Percentiles rank a stretch among this genome's conserved stretches.
phyloP scores from a whole-genome alignment of 169 alveolate species.

The Eimeria zaria region DNA sequence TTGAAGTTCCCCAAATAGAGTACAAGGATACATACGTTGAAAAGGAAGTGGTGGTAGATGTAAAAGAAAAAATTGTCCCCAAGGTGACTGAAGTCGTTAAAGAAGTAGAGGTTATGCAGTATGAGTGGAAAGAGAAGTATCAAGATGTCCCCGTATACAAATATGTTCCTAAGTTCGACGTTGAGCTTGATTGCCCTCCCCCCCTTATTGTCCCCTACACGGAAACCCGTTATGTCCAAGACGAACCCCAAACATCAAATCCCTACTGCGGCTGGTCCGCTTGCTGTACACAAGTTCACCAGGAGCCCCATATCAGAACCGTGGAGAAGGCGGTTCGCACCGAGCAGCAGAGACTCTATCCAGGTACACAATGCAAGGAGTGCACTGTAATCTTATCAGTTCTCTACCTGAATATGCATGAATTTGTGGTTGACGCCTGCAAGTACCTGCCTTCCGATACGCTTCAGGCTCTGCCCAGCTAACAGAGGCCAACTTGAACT shows the following conservation, averaged over 20 bases:
- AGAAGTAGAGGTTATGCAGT: constrained; percentile 92
- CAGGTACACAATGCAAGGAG: constrained; percentile 16
- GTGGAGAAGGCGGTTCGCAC: constrained; percentile 64
- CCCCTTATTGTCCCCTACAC: constrained; percentile 93
- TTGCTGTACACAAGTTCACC: constrained; percentile 64
- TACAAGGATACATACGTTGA: constrained; percentile 92
- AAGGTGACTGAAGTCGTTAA: constrained; percentile 92
- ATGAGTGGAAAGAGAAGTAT: constrained; percentile 93
- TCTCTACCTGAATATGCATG: background rate
- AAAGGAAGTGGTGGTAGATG: constrained; percentile 93
- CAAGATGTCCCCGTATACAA: constrained; percentile 94
- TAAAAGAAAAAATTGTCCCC: constrained; percentile 92
- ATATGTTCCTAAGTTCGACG: constrained; percentile 93
- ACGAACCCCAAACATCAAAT: constrained; percentile 76
- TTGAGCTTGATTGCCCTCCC: constrained; percentile 94
- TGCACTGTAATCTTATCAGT: background rate
- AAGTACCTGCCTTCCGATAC: background rate
- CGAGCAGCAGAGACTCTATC: constrained; percentile 74
- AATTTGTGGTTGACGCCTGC: too few species aligned
- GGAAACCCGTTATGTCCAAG: constrained; percentile 89
- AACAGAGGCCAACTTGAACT: constrained; percentile 54
- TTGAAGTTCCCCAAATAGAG: constrained; percentile 92
- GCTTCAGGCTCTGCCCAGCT: constrained; percentile 76
- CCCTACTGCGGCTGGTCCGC: constrained; percentile 74
- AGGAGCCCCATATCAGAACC: constrained; percentile 65